These are phyloP conservation scores for Boehmeria nivea DNA, from an alignment of 306 rosid species.

Conservation along the genomic window DNA sequence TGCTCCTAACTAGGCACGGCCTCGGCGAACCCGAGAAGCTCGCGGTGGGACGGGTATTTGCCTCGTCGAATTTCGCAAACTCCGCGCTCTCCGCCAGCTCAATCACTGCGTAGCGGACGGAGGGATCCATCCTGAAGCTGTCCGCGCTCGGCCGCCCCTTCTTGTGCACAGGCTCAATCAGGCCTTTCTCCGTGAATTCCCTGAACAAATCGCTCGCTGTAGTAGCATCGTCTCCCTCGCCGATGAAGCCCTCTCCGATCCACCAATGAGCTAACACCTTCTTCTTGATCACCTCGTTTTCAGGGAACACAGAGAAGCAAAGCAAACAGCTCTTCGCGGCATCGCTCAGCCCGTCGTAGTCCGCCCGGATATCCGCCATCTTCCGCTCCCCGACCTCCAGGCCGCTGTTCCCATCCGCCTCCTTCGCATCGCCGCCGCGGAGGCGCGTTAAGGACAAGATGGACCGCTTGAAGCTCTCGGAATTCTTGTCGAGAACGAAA, in stretches of 20 bases:
- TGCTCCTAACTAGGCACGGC: slow-evolving; percentile 8
- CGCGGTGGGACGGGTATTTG: too few species aligned
- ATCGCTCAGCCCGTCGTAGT: neutral
- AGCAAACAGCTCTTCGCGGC: neutral
- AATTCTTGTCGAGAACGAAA: neutral
- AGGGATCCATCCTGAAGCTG: slow-evolving; percentile 4
- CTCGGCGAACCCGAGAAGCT: neutral
- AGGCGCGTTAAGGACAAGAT: neutral
- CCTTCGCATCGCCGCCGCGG: too few species aligned
- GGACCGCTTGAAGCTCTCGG: neutral
- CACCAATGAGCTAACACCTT: slow-evolving; percentile 24
- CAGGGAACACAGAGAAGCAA: slow-evolving; percentile 25
- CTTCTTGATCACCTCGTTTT: slow-evolving; percentile 15
- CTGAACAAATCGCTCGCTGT: neutral
- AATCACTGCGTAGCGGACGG: neutral
- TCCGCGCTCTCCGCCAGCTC: neutral
- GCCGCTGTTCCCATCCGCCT: neutral
- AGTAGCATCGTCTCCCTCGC: too few species aligned
- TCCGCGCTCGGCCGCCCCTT: slow-evolving; percentile 14
- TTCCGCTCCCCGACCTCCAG: neutral
- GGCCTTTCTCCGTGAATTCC: neutral
- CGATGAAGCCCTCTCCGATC: slow-evolving; percentile 22
- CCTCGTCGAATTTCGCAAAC: too few species aligned
- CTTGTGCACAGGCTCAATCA: slow-evolving; percentile 4
- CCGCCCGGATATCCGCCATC: neutral